Conservation (phyloP, 2,329 filamentous ascomycete genomes). For the Byssothecium circinans region DNA sequence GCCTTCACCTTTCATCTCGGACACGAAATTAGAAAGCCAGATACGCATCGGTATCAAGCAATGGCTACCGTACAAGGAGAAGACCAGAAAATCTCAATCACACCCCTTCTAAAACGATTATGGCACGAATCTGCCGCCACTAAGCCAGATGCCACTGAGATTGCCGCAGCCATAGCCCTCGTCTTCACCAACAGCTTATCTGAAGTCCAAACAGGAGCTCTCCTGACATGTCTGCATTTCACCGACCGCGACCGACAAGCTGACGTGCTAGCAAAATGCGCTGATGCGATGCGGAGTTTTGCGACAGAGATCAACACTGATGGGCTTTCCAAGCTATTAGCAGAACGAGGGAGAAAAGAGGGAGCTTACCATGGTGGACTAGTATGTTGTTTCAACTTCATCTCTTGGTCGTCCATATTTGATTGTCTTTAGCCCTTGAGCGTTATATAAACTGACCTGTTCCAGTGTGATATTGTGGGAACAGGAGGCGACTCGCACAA, state of each 20-base stretch:
- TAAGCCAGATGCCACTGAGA: slow-evolving; percentile 68
- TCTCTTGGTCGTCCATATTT: slow-evolving; percentile 16
- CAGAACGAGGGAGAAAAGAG: slow-evolving; percentile 62
- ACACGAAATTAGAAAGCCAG: neutral
- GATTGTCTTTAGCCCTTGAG: neutral
- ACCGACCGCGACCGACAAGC: slow-evolving; percentile 81
- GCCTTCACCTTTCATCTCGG: neutral
- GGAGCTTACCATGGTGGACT: slow-evolving; percentile 81
- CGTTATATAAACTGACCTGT: neutral
- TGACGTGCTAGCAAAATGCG: slow-evolving; percentile 84
- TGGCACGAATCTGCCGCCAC: slow-evolving; percentile 59
- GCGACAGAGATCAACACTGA: slow-evolving; percentile 70
- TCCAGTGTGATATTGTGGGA: slow-evolving; percentile 89
- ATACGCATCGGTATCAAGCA: neutral
- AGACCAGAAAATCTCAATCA: slow-evolving; percentile 57
- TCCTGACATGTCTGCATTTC: slow-evolving; percentile 90
- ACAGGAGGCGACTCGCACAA: slow-evolving; percentile 96
- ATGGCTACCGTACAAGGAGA: slow-evolving; percentile 29
- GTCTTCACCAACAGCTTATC: slow-evolving; percentile 91
- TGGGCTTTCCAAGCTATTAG: slow-evolving; percentile 63
- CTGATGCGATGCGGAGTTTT: slow-evolving; percentile 78
- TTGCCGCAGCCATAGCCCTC: slow-evolving; percentile 84
- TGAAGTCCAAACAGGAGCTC: slow-evolving; percentile 81
- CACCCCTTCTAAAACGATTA: slow-evolving; percentile 71
- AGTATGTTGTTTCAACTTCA: slow-evolving; percentile 55